Conservation (phyloP, 306 rosid species). For the Vachellia pachyceras region DNA sequence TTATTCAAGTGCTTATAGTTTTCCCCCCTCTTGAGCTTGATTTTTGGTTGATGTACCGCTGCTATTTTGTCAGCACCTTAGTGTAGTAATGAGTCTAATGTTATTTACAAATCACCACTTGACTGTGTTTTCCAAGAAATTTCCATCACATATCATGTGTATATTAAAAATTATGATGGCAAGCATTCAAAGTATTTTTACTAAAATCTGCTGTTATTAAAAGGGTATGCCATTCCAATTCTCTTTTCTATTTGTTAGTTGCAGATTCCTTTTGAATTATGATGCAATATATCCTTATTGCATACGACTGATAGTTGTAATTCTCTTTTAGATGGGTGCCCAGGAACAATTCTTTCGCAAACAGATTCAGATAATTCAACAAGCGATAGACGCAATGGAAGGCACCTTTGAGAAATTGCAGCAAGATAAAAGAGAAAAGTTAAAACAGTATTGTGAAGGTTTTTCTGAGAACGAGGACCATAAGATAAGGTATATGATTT, state of each 20-base stretch:
- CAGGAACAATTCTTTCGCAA: conserved; percentile 37
- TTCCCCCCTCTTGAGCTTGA: not conserved
- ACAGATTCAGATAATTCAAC: conserved; percentile 41
- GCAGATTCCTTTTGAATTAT: not conserved
- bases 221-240: not conserved
- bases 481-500: conserved; percentile 14
- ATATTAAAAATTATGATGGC: not conserved
- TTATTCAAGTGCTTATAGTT: not conserved
- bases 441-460: not conserved
- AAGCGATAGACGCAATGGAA: conserved; percentile 45
- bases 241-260: not conserved
- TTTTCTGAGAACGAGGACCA: conserved; percentile 29
- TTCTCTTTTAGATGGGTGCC: conserved; percentile 43
- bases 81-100: not conserved
- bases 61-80: not conserved
- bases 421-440: conserved; percentile 29
- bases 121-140: not conserved
- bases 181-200: not conserved
- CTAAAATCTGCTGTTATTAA: not conserved
- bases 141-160: not conserved
- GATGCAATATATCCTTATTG: not conserved
- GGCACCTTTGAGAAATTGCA: conserved; percentile 34
- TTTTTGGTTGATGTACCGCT: not conserved
- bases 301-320: conserved; percentile 1
- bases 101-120: not conserved